These are phyloP conservation scores for Saturnispora hagleri DNA, from an alignment of 805 yeast genomes.

Conservation along the genomic window DNA sequence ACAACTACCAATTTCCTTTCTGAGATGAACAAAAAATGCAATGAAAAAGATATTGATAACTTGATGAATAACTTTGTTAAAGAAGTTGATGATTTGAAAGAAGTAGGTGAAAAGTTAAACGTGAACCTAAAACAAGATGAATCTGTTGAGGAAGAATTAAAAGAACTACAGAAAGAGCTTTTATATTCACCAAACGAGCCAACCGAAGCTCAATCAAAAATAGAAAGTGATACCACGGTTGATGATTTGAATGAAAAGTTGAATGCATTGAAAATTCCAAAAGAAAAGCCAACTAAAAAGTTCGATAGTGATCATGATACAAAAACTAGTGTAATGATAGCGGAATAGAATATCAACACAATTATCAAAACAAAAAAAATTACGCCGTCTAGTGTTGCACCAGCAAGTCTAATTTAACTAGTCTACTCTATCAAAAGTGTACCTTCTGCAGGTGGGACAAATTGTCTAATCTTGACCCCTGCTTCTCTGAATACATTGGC, in stretches of 20 bases:
- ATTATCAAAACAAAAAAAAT: background rate
- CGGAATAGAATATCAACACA: background rate
- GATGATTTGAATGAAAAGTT: slow-evolving; percentile 9
- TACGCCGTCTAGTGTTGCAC: background rate
- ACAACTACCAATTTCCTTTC: slow-evolving; percentile 19
- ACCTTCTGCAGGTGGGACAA: slow-evolving; percentile 30
- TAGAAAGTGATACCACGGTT: background rate
- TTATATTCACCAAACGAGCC: slow-evolving; percentile 2
- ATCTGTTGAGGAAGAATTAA: slow-evolving; percentile 20
- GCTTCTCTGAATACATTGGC: slow-evolving; percentile 66
- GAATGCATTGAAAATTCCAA: slow-evolving; percentile 9
- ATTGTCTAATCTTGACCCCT: slow-evolving; percentile 62
- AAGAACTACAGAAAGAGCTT: slow-evolving; percentile 9
- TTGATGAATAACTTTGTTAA: slow-evolving; percentile 15
- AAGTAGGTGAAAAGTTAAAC: slow-evolving; percentile 9
- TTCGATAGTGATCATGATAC: background rate
- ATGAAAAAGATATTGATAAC: slow-evolving; percentile 13
- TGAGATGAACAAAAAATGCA: slow-evolving; percentile 18
- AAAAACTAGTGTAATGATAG: background rate
- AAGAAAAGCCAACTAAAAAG: background rate
- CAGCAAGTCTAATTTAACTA: background rate
- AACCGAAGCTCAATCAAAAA: background rate
- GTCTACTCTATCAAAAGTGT: slow-evolving; percentile 9
- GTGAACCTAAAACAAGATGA: slow-evolving; percentile 12
- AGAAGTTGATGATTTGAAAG: slow-evolving; percentile 16